Percentiles rank a stretch among this genome's conserved stretches.
phyloP scores from a whole-genome alignment of 1,284 basidiomycete species.

The Inonotus obliquus region DNA sequence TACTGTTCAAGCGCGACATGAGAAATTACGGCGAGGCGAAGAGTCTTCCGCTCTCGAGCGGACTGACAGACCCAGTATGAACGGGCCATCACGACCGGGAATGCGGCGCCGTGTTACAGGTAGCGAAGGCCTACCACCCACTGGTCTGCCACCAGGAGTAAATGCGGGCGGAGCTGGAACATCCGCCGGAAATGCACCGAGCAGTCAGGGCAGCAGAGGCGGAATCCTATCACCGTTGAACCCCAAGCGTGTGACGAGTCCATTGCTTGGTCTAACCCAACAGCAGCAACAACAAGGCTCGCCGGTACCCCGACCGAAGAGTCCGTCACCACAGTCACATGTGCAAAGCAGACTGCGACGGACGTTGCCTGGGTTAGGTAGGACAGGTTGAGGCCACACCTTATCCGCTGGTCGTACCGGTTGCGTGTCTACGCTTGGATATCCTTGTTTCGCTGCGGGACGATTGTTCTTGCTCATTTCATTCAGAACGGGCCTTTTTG shows the following conservation, averaged over 20 bases:
- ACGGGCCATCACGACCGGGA: constrained; percentile 14
- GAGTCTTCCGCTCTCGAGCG: constrained; percentile 12
- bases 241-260: constrained; percentile 13
- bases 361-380: constrained; percentile 7
- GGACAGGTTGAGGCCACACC: background rate
- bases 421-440: too few relatives aligned
- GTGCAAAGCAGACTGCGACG: constrained; percentile 6
- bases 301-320: constrained; percentile 5
- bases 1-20: constrained; percentile 77
- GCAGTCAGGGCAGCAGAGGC: background rate
- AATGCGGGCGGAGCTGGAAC: background rate
- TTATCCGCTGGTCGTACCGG: background rate
- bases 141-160: background rate
- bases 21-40: constrained; percentile 66
- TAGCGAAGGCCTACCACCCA: constrained; percentile 4
- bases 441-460: too few relatives aligned
- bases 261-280: constrained; percentile 10
- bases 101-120: constrained; percentile 18
- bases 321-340: constrained; percentile 9
- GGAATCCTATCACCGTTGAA: constrained; percentile 16
- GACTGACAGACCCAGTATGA: constrained; percentile 1
- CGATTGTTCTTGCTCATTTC: too few relatives aligned
- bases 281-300: constrained; percentile 7
- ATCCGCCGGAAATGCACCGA: background rate
- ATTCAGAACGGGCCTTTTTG: too few relatives aligned